These are phyloP conservation scores for Penicillium sp. DNA, from an alignment of 2,329 filamentous ascomycete genomes.

Conservation along the genomic window DNA sequence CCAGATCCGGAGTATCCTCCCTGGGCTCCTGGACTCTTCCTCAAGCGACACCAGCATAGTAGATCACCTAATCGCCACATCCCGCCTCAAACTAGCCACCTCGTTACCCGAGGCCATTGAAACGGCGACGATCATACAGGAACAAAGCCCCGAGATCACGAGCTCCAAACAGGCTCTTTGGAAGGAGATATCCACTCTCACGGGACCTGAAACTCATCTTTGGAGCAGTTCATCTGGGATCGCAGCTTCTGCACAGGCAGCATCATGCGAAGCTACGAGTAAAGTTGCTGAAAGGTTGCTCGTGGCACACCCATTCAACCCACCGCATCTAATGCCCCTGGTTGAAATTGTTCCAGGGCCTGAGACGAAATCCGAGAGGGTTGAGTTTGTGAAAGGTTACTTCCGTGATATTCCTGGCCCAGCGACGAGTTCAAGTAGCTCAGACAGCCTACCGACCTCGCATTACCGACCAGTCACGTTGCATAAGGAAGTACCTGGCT, in stretches of 20 bases:
- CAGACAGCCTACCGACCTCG: not conserved
- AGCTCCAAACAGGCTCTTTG: constrained; percentile 56
- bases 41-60: constrained; percentile 7
- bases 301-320: constrained; percentile 64
- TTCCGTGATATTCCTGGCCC: constrained; percentile 32
- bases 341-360: constrained; percentile 59
- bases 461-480: constrained; percentile 51
- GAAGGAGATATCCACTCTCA: constrained; percentile 52
- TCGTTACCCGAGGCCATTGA: constrained; percentile 45
- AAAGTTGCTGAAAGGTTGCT: constrained; percentile 51
- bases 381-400: constrained; percentile 41
- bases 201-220: constrained; percentile 49
- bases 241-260: constrained; percentile 52
- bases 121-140: constrained; percentile 57
- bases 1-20: constrained; percentile 48
- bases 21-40: constrained; percentile 43
- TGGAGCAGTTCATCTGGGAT: constrained; percentile 64
- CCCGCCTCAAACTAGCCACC: constrained; percentile 39
- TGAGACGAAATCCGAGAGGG: constrained; percentile 36
- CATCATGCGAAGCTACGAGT: constrained; percentile 20
- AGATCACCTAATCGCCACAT: constrained; percentile 25
- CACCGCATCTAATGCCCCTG: constrained; percentile 63
- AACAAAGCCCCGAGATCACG: constrained; percentile 59
- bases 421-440: not conserved
- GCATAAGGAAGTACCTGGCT: constrained; percentile 56